Evolutionary conservation across 306 rosid species (phyloP), one percentile per base, ranked within the genome.

Genomic region (Quercus gilva): DNA sequence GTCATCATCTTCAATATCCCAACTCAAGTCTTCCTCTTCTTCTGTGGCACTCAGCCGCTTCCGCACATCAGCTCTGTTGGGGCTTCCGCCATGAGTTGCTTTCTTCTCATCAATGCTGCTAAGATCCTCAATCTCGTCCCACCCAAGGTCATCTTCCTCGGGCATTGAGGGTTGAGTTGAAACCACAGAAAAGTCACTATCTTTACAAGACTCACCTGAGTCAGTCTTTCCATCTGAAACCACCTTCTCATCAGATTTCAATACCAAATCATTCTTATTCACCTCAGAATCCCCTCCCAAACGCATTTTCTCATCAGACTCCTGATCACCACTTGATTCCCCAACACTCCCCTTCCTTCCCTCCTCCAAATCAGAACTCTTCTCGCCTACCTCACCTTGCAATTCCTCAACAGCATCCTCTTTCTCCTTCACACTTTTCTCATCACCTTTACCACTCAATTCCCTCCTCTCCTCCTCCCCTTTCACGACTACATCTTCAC

Each of bases 91-190:
- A 20, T 82, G 67, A 77, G 71, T 74, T 52, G 1, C 68, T 74
- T 90, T 89, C 88, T 89, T 92, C 12, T 86, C 93, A 79, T 90
- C 93, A 79, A 92, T 83, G 81, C 86, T 67, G 80, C 91, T 89
- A 76, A 92, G 89, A 94, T 92, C 98, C 88, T 90, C 96, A 73
- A 92, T 94, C 81, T 94, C 98, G 80, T 94, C 97, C 97, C 98
- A 94, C 14, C 86, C 97, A 77, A 94, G 91, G 77, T 92, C 98
- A 79, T 91, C 96, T 37, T 87, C 92, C 80, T 90, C 90, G 0
- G 87, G 76, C 51, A 69, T 69, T 7, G 87, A 69, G 4, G 82
- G 81, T 84, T 49, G 83, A 25, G 59, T 78, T 19, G 87, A 84
- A 79, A 74, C 89, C 74, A 79, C 78, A 0, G 86, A 81, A 37